Base-by-base conservation (phyloP, 2,329 filamentous ascomycete species). In the Sporothrix variecibatus region DNA sequence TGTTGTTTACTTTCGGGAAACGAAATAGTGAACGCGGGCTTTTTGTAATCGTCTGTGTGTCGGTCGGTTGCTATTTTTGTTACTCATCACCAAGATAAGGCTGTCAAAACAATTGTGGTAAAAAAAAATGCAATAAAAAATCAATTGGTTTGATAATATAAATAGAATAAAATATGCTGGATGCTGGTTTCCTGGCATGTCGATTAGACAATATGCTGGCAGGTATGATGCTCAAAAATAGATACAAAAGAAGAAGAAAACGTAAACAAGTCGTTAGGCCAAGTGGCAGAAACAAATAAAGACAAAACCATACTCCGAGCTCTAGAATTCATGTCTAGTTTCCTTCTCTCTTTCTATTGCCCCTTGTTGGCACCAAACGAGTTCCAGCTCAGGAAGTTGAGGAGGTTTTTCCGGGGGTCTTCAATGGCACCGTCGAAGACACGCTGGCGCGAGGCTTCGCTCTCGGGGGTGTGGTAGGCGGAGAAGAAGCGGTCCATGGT, bases 401-500 rank as follows among this genome's bases (percentile, higher is more conserved):
- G 79, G 28, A 82, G 72, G 74, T 79, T 82, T 71, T 76, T 81
- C 67, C 82, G 80, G 34, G 82, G 81, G 73, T 83, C 82, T 46
- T 77, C 75, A 2, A 77, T 74, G 70, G 79, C 75, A 28, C 80
- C 81, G 0, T 80, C 79, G 74, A 83, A 84, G 31, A 81, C 78
- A 46, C 72, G 81, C 71, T 75, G 77, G 34, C 82, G 79, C 17
- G 78, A 79, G 5, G 79, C 80, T 72, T 84, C 82, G 74, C 82
- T 83, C 75, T 82, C 75, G 6, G 81, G 76, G 8, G 80, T 82
- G 77, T 82, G 80, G 79, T 84, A 84, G 49, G 80, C 73, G 17
- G 76, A 53, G 75, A 84, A 84, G 75, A 79, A 82, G 56, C 79
- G 80, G 75, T 84, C 83, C 78, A 84, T 81, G 5, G 79, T 80